These are phyloP conservation scores for Pythium diclinum DNA, from an alignment of 352 stramenopile genomes.

Conservation along the genomic window DNA sequence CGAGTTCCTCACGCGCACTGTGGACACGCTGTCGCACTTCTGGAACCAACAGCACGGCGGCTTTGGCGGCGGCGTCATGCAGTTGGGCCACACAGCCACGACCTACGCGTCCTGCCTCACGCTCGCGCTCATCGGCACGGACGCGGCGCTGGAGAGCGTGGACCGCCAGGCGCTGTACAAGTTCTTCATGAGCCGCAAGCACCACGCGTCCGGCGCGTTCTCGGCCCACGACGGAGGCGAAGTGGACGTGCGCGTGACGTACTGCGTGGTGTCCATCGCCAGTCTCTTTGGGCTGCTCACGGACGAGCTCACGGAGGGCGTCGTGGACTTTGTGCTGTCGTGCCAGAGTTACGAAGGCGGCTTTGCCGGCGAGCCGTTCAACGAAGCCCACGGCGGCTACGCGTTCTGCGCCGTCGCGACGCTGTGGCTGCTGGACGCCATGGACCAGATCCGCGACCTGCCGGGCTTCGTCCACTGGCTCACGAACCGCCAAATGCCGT, in stretches of 20 bases:
- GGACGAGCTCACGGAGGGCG: slow-evolving; percentile 73
- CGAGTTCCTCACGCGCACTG: slow-evolving; percentile 37
- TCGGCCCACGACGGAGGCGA: slow-evolving; percentile 97
- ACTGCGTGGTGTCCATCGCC: slow-evolving; percentile 95
- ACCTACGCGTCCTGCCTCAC: slow-evolving; percentile 95
- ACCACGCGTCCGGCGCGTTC: slow-evolving; percentile 86
- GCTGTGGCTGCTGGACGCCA: slow-evolving; percentile 88
- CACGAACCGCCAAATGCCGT: slow-evolving; percentile 91
- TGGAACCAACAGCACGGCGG: slow-evolving; percentile 75
- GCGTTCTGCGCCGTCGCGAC: slow-evolving; percentile 96
- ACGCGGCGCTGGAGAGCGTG: slow-evolving; percentile 70
- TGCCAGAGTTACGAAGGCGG: slow-evolving; percentile 99
- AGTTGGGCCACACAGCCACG: slow-evolving; percentile 85
- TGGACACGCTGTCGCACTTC: slow-evolving; percentile 63
- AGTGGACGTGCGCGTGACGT: slow-evolving; percentile 96
- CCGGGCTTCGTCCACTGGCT: slow-evolving; percentile 87
- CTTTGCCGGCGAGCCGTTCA: slow-evolving; percentile 88
- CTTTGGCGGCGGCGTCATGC: slow-evolving; percentile 93
- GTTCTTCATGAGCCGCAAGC: slow-evolving; percentile 90
- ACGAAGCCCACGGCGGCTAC: slow-evolving; percentile 99
- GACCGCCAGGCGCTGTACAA: slow-evolving; percentile 79
- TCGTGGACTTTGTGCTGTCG: slow-evolving; percentile 72
- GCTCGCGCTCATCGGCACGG: slow-evolving; percentile 90
- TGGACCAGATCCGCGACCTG: slow-evolving; percentile 52
- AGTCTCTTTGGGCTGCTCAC: slow-evolving; percentile 92